Evolutionary conservation across 495 filamentous ascomycete species (phyloP), one percentile per base, ranked within the genome.

Genomic region (Penicillium dipodomyicola): DNA sequence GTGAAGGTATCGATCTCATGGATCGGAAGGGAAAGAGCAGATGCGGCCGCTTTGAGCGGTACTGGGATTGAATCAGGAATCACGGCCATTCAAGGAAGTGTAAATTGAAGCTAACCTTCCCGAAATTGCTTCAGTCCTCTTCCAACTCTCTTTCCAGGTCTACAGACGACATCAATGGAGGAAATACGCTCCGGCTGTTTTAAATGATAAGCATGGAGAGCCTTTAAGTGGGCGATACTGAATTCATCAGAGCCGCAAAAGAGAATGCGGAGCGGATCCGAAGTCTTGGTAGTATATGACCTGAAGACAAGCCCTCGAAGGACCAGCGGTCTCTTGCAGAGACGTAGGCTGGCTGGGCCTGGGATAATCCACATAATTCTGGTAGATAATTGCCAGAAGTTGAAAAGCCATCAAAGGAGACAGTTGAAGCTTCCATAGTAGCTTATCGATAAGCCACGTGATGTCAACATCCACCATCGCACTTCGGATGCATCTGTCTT

Each of bases 181-280:
- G 74, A 72, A 58, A 98, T 88, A 4, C 84, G 72, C 12, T 74
- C 67, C 3, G 80, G 75, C 25, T 84, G 72, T 15, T 69, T 61
- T 20, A 74, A 30, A 45, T 84, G 78, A 64, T 92, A 85, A 3
- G 66, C 62, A 64, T 89, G 72, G 44, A 98, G 74, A 20, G 88
- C 88, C 48, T 77, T 76, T 46, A 98, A 79, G 2, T 92, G 91
- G 35, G 82, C 82, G 65, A 87, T 86, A 72, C 92, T 96, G 72
- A 97, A 96, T 6, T 88, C 79, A 67, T 98, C 94, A 11, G 95
- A 95, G 25, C 94, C 94, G 69, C 92, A 97, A 73, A 96, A 98
- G 17, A 98, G 83, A 48, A 98, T 90, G n/a, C 87, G 82, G 27
- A 98, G 79, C 2, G 91, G 91, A 25, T 85, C 81, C 60, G 72